Base-by-base conservation (phyloP, 2,329 filamentous ascomycete genomes). In the Purpureocillium takamizusanense region DNA sequence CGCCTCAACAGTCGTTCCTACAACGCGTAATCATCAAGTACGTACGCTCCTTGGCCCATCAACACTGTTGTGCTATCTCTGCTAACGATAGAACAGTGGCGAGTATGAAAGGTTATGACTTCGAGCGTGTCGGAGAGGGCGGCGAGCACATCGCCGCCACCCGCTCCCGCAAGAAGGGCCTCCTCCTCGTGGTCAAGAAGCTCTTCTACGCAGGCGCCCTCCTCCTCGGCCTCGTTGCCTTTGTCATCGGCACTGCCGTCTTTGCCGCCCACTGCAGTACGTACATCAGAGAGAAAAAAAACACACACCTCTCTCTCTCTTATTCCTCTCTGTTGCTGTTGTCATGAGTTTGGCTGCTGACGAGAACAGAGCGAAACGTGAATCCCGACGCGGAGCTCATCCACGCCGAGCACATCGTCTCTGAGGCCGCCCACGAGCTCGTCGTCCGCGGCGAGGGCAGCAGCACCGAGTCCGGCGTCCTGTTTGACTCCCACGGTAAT, bases 221-320 rank as follows among this genome's bases (percentile, higher is more conserved):
- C 25, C 17, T 45, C 5, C 18, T 41, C 11, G 42, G 37, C 35
- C 31, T 53, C n/a, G 33, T 51, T 16, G 38, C 41, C 16, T 31
- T 46, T 36, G 48, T 57, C 44, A 54, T 60, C 43, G 51, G 48
- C 18, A 49, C 57, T 33, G 51, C 53, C 12, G 28, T 60, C 28
- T 29, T 58, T 31, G 50, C 50, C 17, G 47, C 52, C 38, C 23
- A 40, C 31, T 57, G 50, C 37, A 47, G 56, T 59, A 47, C 27
- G 42, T 28, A 27, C 11, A 35, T 2, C 33, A 8, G 6, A 13
- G 16, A 25, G 5, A 25, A 6, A 6, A 25, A 6, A 25, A 6
- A 5, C 21, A 5, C 21, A 25, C 21, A 25, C 10, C 21, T 25
- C 10, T 25, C 21, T 25, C 21, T 10, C 6, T 10, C 6, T n/a